Evolutionary conservation across 345 rosid genomes (phyloP).

Genomic region (Alliaria petiolata): DNA sequence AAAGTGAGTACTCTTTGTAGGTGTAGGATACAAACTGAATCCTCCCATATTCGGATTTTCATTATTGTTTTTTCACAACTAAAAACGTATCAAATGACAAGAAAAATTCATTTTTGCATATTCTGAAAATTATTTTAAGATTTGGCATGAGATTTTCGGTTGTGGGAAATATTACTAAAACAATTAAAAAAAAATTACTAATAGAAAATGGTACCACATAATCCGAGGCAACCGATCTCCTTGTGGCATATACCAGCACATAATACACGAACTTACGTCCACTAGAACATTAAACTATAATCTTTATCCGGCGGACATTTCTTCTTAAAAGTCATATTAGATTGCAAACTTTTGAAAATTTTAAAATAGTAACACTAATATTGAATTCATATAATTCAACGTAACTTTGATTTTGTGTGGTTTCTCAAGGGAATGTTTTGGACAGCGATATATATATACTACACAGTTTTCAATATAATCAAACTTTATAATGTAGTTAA

Average conservation of each 20-base stretch:
- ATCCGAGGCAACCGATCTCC: not conserved
- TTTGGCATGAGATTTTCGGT: not conserved
- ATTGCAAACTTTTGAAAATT: not conserved
- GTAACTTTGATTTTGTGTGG: not conserved
- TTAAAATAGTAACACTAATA: not conserved
- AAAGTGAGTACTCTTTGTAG: too few species aligned
- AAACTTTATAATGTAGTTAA: not conserved
- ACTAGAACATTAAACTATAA: constrained; percentile 12
- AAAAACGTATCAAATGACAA: too few species aligned
- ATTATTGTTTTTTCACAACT: too few species aligned
- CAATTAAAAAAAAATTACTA: not conserved
- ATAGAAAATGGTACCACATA: not conserved
- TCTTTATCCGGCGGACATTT: constrained; percentile 17
- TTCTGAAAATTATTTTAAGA: too few species aligned
- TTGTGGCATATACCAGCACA: not conserved
- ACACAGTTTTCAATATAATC: constrained; percentile 6
- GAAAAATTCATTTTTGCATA: too few species aligned
- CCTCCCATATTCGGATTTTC: not conserved
- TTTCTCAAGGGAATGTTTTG: constrained; percentile 20
- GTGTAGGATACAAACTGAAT: too few species aligned
- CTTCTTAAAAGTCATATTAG: not conserved
- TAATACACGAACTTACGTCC: not conserved
- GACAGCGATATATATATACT: constrained; percentile 16
- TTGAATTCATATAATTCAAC: constrained; percentile 3
- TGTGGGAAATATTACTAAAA: not conserved